Percentiles rank a stretch among this genome's conserved stretches.
Conservation (phyloP, 768 basidiomycete species). For the Filobasidium floriforme region DNA sequence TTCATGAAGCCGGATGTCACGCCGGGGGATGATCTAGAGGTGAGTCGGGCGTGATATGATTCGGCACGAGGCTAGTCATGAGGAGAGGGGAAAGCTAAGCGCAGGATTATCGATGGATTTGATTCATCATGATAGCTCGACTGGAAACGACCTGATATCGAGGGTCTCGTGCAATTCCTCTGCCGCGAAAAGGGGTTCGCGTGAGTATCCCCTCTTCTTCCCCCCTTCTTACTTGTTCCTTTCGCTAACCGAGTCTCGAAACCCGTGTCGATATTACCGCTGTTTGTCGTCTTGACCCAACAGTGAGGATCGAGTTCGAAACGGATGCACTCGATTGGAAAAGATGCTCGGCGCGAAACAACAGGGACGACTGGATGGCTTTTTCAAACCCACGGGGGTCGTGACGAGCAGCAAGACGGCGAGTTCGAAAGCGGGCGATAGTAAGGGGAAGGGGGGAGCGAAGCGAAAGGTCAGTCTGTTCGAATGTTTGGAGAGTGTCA, state of each 20-base stretch:
- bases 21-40: conserved; percentile 77
- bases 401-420: conserved; percentile 34
- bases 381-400: conserved; percentile 71
- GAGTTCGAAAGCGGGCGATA: conserved; percentile 39
- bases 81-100: not conserved
- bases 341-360: conserved; percentile 84
- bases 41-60: conserved; percentile 40
- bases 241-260: too few relatives aligned
- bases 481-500: conserved; percentile 23
- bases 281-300: not conserved
- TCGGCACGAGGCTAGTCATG: not conserved
- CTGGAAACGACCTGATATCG: conserved; percentile 87
- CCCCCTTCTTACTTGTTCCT: too few relatives aligned
- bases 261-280: not conserved
- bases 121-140: conserved; percentile 72
- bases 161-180: conserved; percentile 86
- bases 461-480: conserved; percentile 53
- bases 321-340: conserved; percentile 83
- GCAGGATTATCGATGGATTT: too few relatives aligned
- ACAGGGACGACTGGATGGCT: conserved; percentile 91
- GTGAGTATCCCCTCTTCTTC: conserved; percentile 49
- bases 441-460: conserved; percentile 26
- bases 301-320: conserved; percentile 93
- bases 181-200: conserved; percentile 96
- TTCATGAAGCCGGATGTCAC: conserved; percentile 85